Evolutionary conservation across 768 basidiomycete genomes (phyloP).

Genomic region (Serendipita indica): DNA sequence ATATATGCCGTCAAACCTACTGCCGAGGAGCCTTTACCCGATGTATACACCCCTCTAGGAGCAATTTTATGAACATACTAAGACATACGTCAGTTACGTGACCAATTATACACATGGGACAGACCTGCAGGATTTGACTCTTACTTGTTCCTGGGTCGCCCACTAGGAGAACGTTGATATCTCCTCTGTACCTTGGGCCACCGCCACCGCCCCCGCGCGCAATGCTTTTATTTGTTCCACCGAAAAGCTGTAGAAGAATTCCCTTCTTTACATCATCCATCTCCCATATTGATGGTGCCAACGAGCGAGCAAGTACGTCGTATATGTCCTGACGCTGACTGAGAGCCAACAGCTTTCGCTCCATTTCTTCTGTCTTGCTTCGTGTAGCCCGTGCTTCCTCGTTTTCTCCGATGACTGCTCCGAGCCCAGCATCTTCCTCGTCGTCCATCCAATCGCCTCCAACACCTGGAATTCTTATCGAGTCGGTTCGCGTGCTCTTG

Average conservation of each 20-base stretch:
- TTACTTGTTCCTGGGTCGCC: conserved; percentile 97
- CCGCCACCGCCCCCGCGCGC: conserved; percentile 86
- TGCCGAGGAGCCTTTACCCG: conserved; percentile 95
- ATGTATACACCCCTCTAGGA: conserved; percentile 92
- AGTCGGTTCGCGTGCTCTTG: conserved; percentile 56
- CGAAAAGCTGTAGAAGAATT: conserved; percentile 87
- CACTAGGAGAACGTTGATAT: conserved; percentile 93
- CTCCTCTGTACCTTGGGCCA: conserved; percentile 90
- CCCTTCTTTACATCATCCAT: conserved; percentile 99
- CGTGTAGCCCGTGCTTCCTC: conserved; percentile 30
- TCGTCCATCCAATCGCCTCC: conserved; percentile 50
- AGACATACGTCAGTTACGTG: conserved; percentile 12
- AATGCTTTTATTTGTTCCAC: conserved; percentile 94
- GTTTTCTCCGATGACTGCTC: conserved; percentile 23
- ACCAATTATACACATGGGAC: conserved; percentile 14
- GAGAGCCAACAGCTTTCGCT: conserved; percentile 59
- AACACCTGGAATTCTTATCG: conserved; percentile 52
- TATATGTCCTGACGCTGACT: conserved; percentile 70
- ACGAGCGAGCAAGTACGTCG: conserved; percentile 63
- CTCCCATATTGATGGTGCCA: conserved; percentile 93
- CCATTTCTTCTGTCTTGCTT: conserved; percentile 46
- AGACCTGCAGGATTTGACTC: conserved; percentile 82
- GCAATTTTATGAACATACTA: conserved; percentile 99
- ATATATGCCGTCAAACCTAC: conserved; percentile 98
- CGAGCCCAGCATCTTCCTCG: conserved; percentile 38